Conservation (phyloP, 1,284 basidiomycete genomes). For the Cutaneotrichosporon mucoides region DNA sequence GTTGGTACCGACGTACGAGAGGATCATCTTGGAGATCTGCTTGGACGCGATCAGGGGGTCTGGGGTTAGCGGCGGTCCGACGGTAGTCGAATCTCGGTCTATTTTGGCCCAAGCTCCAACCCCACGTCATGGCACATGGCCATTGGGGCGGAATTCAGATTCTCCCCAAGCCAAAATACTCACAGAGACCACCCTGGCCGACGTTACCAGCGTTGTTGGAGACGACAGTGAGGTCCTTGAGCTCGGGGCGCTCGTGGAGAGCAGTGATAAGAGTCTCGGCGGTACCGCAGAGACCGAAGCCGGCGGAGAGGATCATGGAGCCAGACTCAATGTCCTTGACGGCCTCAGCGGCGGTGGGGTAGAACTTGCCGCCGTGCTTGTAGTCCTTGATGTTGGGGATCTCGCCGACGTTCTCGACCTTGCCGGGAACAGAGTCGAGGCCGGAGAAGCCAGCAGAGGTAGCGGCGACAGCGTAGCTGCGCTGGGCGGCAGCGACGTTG, state of each 20-base stretch:
- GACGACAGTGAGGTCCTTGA: constrained; percentile 70
- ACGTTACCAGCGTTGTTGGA: constrained; percentile 83
- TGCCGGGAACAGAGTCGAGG: constrained; percentile 15
- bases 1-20: constrained; percentile 73
- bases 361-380: constrained; percentile 59
- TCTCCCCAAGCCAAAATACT: constrained; percentile 25
- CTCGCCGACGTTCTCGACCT: constrained; percentile 18
- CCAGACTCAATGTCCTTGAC: constrained; percentile 76
- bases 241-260: constrained; percentile 65
- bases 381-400: constrained; percentile 27
- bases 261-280: constrained; percentile 81
- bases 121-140: no score
- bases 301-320: constrained; percentile 72
- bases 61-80: constrained; percentile 36
- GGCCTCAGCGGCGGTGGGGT: constrained; percentile 72
- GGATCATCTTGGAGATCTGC: constrained; percentile 78
- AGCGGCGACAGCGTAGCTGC: constrained; percentile 16
- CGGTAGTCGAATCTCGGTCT: neutral
- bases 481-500: constrained; percentile 3
- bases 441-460: constrained; percentile 16
- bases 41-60: constrained; percentile 67
- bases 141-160: no score
- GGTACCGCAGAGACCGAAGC: constrained; percentile 49
- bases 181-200: constrained; percentile 72
- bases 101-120: neutral